Evolutionary conservation across 1,284 basidiomycete species (phyloP), one percentile per base, ranked within the genome.

Genomic region (Exobasidium cylindrosporum): DNA sequence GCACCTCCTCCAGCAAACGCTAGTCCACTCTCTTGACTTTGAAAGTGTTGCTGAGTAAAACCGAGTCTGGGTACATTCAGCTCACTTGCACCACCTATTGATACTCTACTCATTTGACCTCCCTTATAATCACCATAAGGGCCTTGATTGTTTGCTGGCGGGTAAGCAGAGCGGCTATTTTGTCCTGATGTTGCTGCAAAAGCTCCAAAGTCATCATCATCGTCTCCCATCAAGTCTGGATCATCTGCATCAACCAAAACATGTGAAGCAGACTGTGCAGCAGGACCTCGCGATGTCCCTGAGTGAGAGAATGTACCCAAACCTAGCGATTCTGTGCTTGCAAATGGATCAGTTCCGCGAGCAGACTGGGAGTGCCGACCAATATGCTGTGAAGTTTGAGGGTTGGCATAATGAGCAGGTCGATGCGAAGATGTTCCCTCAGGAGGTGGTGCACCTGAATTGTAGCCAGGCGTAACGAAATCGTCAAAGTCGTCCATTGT

Each of bases 401-500:
- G 47, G 57, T 45, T n/a, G 63, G 57, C 31, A 1, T 65, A 66
- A 43, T 63, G 57, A 40, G 56, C 32, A n/a, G 64, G 60, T 14
- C 63, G 62, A 46, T 65, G 59, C 1, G 64, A 64, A 21, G 65
- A 32, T 29, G 32, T 57, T 11, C 64, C 62, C 30, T 64, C 64
- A 43, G 63, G 65, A n/a, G 63, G 64, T 4, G 63, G 60, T 30
- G 54, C 59, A 28, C 64, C 60, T 1, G 61, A 45, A 44, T 23
- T 55, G 26, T 55, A 55, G 21, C 3, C 31, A 28, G 47, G 47
- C 11, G 57, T 56, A 57, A 70, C 61, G 49, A 74, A 74, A 49
- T 74, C 69, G 64, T 74, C 73, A 68, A 73, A 73, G 60, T 74
- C 73, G 64, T 74, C 72, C 72, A 74, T 74, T 1, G 10, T 40